Percentiles rank a stretch among this genome's conserved stretches.
Evolutionary conservation across 768 basidiomycete species (phyloP).

Genomic region (Pulveroboletus ravenelii): DNA sequence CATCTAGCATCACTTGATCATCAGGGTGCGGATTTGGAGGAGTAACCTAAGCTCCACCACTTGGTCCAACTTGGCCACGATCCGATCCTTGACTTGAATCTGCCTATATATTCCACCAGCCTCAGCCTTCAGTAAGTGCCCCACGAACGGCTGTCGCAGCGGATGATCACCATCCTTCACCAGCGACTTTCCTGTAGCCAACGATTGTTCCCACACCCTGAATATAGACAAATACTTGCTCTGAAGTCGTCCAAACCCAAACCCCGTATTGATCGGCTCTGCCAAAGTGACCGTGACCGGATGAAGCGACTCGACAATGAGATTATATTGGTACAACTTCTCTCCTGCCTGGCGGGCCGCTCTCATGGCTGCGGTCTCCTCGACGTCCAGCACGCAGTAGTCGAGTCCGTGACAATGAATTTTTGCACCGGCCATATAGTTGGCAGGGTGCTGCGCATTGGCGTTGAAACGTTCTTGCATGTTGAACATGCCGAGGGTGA

Average conservation of each 20-base stretch:
- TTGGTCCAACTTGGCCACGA: slow-evolving; percentile 18
- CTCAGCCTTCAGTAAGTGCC: slow-evolving; percentile 13
- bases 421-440: slow-evolving; percentile 17
- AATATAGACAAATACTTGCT: slow-evolving; percentile 16
- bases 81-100: slow-evolving; percentile 15
- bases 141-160: slow-evolving; percentile 19
- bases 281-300: slow-evolving; percentile 19
- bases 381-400: slow-evolving; percentile 13
- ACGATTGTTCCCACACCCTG: slow-evolving; percentile 19
- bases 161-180: slow-evolving; percentile 12
- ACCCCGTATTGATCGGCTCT: slow-evolving; percentile 19
- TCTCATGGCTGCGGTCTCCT: slow-evolving; percentile 14
- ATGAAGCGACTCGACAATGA: slow-evolving; percentile 14
- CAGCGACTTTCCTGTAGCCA: slow-evolving; percentile 6
- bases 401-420: slow-evolving; percentile 22
- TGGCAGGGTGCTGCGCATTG: slow-evolving; percentile 19
- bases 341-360: not conserved
- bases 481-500: slow-evolving; percentile 17
- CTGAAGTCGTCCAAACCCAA: slow-evolving; percentile 12
- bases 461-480: slow-evolving; percentile 16
- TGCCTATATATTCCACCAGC: slow-evolving; percentile 17
- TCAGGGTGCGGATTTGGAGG: slow-evolving; percentile 13
- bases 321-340: slow-evolving; percentile 13
- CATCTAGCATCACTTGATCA: slow-evolving; percentile 15
- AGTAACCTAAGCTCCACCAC: slow-evolving; percentile 14